Percentiles rank a stretch among this genome's conserved stretches.
These are phyloP conservation scores for Berkeleyomyces rouxiae DNA, from an alignment of 2,329 filamentous ascomycete genomes.

Conservation along the genomic window DNA sequence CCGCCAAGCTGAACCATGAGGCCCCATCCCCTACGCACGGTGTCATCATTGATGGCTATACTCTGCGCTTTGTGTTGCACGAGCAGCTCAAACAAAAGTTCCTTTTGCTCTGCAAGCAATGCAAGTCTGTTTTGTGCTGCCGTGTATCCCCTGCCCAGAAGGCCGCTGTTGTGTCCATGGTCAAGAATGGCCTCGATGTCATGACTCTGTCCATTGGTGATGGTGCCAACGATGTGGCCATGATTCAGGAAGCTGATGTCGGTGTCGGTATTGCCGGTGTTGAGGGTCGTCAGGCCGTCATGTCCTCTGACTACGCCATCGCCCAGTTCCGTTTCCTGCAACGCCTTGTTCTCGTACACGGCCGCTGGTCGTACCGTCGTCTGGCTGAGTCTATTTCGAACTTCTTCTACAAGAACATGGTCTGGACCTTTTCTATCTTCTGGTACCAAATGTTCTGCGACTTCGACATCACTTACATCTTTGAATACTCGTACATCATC, in stretches of 20 bases:
- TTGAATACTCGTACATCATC: conserved; percentile 95
- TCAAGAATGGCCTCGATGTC: conserved; percentile 85
- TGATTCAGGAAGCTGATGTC: conserved; percentile 97
- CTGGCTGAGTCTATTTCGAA: conserved; percentile 89
- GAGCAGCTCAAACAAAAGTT: conserved; percentile 81
- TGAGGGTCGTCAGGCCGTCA: conserved; percentile 80
- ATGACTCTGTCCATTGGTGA: conserved; percentile 81
- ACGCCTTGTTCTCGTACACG: conserved; percentile 73
- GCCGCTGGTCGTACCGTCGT: conserved; percentile 89
- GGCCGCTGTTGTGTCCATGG: conserved; percentile 89
- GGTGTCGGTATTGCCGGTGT: conserved; percentile 89
- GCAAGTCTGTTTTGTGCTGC: conserved; percentile 90
- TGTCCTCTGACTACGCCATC: conserved; percentile 93
- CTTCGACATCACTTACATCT: conserved; percentile 92
- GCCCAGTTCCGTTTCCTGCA: conserved; percentile 84
- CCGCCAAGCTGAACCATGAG: conserved; percentile 67
- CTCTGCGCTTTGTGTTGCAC: conserved; percentile 71
- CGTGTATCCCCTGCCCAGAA: conserved; percentile 95
- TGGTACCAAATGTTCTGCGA: conserved; percentile 95
- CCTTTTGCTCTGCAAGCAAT: conserved; percentile 87
- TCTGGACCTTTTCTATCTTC: conserved; percentile 93
- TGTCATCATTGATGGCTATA: conserved; percentile 87
- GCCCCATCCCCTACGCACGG: conserved; percentile 78
- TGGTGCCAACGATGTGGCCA: conserved; percentile 88
- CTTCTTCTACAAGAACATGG: conserved; percentile 99